Evolutionary conservation across 352 stramenopile genomes (phyloP), one percentile per base, ranked within the genome.

Genomic region (Pythium utonaiense): DNA sequence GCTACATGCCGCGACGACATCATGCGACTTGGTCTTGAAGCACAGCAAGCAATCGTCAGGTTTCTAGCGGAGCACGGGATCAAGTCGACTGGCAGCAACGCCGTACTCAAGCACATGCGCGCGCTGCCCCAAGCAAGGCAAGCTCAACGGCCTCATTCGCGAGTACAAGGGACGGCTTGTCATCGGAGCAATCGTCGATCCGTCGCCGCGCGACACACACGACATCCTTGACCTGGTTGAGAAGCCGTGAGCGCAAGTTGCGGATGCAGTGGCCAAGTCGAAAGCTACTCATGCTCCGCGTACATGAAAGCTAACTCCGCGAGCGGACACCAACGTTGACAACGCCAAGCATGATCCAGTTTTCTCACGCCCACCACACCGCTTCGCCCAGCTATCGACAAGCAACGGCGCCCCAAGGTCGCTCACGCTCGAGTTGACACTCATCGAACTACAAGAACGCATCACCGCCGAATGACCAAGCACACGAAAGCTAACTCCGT

Each of bases 31-130:
- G 52, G 52, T 3, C 6, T 34, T 16, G 21, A 59, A 40, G 34
- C 36, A 6, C 7, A 59, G 25, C 53, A 27, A 3, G 41, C 25
- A 5, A 8, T 42, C 7, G 10, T 47, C 28, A 3, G 0, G 3
- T 62, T 62, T 16, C 30, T 48, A 19, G n/a, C 12, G 3, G 16
- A 22, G 44, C 27, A 41, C 2, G 6, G 36, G 0, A 40, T 62
- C 30, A 49, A 50, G 1, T 50, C 45, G 27, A 51, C 12, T 3
- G 36, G 36, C n/a, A 44, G 24, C 33, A 42, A 9, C 33, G 16
- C 36, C 3, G n/a, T 63, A 1, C 6, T 63, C n/a, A n/a, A 57
- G 57, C 45, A 51, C 24, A 41, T 63, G 57, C 31, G 57, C 4
- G 45, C 22, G 8, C 16, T 57, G 45, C 57, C 51, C n/a, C 47